phyloP scores from a whole-genome alignment of 331 rosid species.

The Quercus lobata region DNA sequence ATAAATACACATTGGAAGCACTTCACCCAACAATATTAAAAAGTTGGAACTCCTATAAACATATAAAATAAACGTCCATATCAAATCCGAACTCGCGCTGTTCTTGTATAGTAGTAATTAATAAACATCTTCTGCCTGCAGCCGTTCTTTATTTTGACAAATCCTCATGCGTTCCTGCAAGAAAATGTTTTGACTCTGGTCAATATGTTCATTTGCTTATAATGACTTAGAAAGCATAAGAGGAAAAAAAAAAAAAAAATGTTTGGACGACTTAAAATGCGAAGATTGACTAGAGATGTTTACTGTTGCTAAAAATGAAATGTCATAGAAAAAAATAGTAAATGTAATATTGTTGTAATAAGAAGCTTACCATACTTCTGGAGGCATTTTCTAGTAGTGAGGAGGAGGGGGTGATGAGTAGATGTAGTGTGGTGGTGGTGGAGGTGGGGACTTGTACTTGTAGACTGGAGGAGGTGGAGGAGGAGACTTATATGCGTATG shows the following conservation, averaged over 20 bases:
- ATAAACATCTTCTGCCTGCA: constrained; percentile 11
- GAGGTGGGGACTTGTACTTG: background rate
- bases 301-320: background rate
- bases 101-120: background rate
- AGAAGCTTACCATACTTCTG: constrained; percentile 37
- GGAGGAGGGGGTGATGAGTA: constrained; percentile 77
- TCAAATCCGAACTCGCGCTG: constrained; percentile 13
- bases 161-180: constrained; percentile 37
- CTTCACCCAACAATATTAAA: background rate
- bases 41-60: background rate
- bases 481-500: constrained; percentile 28
- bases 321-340: background rate
- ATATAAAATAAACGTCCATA: background rate
- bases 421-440: constrained; percentile 29
- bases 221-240: background rate
- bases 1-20: background rate
- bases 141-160: constrained; percentile 38
- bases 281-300: too few species aligned
- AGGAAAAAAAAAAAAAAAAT: background rate
- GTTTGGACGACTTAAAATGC: background rate
- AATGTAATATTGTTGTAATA: background rate
- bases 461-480: constrained; percentile 9
- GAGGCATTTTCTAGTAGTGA: constrained; percentile 42
- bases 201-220: background rate
- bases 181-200: background rate